Evolutionary conservation across 352 stramenopile species (phyloP).

Genomic region (Pythium insidiosum): DNA sequence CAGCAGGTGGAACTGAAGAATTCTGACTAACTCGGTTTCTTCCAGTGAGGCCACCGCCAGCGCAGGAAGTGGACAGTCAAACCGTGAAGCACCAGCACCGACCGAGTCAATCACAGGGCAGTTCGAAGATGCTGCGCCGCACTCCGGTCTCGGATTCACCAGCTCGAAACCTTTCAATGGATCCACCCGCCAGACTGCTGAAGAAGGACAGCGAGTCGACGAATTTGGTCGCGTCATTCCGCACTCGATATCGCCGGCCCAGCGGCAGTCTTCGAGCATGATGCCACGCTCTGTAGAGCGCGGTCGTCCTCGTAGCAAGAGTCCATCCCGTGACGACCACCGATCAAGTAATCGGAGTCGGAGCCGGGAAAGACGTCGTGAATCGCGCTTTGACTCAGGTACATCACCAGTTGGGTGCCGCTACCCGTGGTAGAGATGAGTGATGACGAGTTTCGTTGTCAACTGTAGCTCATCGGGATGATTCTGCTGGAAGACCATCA

Average conservation of each 20-base stretch:
- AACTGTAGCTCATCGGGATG: background rate
- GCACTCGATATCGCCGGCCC: too few species aligned
- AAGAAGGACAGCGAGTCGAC: constrained; percentile 8
- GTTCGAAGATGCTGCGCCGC: constrained; percentile 45
- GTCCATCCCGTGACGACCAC: background rate
- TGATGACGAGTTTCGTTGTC: background rate
- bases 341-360: constrained; percentile 5
- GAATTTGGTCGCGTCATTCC: too few species aligned
- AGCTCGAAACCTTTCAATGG: background rate
- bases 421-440: too few species aligned
- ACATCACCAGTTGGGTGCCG: too few species aligned
- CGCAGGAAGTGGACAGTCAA: constrained; percentile 67
- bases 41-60: too few species aligned
- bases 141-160: constrained; percentile 16
- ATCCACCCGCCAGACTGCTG: background rate
- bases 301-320: too few species aligned
- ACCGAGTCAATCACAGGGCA: constrained; percentile 14
- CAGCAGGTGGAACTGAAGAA: background rate
- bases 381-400: too few species aligned
- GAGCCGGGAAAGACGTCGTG: constrained; percentile 3
- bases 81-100: constrained; percentile 13
- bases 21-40: background rate
- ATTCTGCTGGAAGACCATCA: background rate
- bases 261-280: too few species aligned
- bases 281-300: too few species aligned